A percentile compares a stretch with the other conserved stretches of the same genome.
Evolutionary conservation across 257 asterid genomes (phyloP).

Genomic region (Anisodus acutangulus): DNA sequence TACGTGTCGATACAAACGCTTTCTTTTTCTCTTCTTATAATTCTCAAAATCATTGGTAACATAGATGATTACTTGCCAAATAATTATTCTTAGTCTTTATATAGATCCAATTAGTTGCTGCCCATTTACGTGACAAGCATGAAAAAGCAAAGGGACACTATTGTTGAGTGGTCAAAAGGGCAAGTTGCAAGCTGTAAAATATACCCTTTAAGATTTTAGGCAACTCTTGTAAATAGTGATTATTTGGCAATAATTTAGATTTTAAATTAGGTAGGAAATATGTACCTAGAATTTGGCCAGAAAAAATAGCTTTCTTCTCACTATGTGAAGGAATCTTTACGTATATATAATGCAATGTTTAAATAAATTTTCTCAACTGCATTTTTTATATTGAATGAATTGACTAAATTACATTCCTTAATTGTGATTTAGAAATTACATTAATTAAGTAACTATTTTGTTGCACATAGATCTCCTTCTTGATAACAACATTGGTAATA

Average conservation of each 20-base stretch:
- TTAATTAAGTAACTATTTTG: too few relatives aligned
- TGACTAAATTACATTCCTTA: too few relatives aligned
- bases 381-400: too few relatives aligned
- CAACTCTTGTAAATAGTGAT: neutral
- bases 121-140: constrained; percentile 11
- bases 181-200: constrained; percentile 3
- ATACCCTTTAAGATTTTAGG: neutral
- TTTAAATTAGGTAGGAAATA: constrained; percentile 16
- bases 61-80: neutral
- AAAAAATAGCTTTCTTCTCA: neutral
- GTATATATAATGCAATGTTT: neutral
- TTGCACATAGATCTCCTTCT: too few relatives aligned
- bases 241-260: neutral
- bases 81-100: neutral
- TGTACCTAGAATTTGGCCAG: neutral
- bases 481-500: too few relatives aligned
- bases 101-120: neutral
- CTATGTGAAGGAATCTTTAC: neutral
- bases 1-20: neutral
- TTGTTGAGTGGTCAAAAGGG: constrained; percentile 7
- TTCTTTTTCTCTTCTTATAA: neutral
- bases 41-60: neutral
- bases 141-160: constrained; percentile 5
- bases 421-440: too few relatives aligned
- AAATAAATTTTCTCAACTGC: too few relatives aligned